phyloP scores from a whole-genome alignment of 2,329 filamentous ascomycete genomes.

The Thermoascus crustaceus region DNA sequence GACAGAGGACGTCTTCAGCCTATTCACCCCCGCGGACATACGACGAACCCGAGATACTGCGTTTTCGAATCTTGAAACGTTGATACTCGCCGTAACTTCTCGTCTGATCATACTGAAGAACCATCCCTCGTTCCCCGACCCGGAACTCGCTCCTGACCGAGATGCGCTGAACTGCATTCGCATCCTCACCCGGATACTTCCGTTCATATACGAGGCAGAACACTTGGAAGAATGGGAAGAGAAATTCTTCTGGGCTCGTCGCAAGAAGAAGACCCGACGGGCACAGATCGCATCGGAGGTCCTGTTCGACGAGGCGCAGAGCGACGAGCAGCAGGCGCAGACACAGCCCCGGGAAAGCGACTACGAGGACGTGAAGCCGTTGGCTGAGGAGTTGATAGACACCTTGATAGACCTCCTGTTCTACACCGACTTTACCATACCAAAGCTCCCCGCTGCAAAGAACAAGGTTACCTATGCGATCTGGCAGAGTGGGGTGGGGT shows the following conservation, averaged over 20 bases:
- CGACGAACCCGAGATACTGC: constrained; percentile 78
- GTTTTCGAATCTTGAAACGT: constrained; percentile 79
- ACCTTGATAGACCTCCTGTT: constrained; percentile 84
- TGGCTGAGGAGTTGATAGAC: constrained; percentile 89
- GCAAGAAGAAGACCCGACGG: constrained; percentile 63
- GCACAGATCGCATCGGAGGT: constrained; percentile 63
- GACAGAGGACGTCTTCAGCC: constrained; percentile 89
- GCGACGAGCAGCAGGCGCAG: constrained; percentile 45
- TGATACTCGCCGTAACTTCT: constrained; percentile 75
- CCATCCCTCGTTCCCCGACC: constrained; percentile 83
- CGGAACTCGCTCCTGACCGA: constrained; percentile 69
- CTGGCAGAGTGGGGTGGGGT: constrained; percentile 96
- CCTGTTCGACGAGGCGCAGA: constrained; percentile 69
- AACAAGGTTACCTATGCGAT: constrained; percentile 85
- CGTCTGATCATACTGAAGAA: constrained; percentile 74
- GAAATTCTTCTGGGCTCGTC: constrained; percentile 78
- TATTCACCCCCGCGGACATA: constrained; percentile 84
- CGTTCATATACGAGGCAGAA: constrained; percentile 87
- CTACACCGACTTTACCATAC: constrained; percentile 81
- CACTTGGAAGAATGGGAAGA: constrained; percentile 79
- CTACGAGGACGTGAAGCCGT: constrained; percentile 73
- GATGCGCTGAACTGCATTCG: constrained; percentile 95
- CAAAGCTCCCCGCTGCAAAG: constrained; percentile 60
- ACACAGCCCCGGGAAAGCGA: constrained; percentile 44
- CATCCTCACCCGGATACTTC: constrained; percentile 78